These are phyloP conservation scores for Solanum medicagineum DNA, from an alignment of 257 asterid genomes.

Conservation along the genomic window DNA sequence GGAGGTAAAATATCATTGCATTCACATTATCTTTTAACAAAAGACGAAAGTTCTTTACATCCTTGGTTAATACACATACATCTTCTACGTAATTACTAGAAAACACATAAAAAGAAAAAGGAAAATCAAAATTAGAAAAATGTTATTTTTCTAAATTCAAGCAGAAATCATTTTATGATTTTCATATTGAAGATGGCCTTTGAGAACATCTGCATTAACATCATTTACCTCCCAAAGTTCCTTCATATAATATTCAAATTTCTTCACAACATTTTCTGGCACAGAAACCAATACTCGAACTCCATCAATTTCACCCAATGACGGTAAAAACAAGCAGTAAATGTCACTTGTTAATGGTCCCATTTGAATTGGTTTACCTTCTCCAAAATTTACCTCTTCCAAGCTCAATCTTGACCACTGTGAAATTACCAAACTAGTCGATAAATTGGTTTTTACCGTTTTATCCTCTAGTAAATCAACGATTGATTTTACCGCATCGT, in stretches of 20 bases:
- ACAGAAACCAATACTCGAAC: slow-evolving; percentile 57
- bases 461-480: slow-evolving; percentile 45
- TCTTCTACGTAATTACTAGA: neutral
- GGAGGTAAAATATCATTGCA: neutral
- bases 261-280: slow-evolving; percentile 40
- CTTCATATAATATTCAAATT: slow-evolving; percentile 53
- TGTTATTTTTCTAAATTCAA: slow-evolving; percentile 4
- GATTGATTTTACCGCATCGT: slow-evolving; percentile 37
- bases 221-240: slow-evolving; percentile 12
- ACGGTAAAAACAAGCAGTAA: slow-evolving; percentile 62
- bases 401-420: slow-evolving; percentile 76
- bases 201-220: slow-evolving; percentile 20
- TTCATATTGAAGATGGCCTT: slow-evolving; percentile 14
- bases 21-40: neutral
- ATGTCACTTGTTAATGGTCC: slow-evolving; percentile 61
- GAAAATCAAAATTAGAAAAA: neutral
- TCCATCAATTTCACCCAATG: slow-evolving; percentile 25
- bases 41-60: neutral
- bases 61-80: neutral
- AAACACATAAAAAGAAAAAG: too few relatives aligned
- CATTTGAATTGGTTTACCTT: slow-evolving; percentile 64
- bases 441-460: slow-evolving; percentile 21
- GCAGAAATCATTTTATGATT: slow-evolving; percentile 24
- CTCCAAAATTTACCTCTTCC: slow-evolving; percentile 72
- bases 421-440: slow-evolving; percentile 57